These are phyloP conservation scores for Porcisia hertigi DNA, from an alignment of 208 protist genomes.

Conservation along the genomic window DNA sequence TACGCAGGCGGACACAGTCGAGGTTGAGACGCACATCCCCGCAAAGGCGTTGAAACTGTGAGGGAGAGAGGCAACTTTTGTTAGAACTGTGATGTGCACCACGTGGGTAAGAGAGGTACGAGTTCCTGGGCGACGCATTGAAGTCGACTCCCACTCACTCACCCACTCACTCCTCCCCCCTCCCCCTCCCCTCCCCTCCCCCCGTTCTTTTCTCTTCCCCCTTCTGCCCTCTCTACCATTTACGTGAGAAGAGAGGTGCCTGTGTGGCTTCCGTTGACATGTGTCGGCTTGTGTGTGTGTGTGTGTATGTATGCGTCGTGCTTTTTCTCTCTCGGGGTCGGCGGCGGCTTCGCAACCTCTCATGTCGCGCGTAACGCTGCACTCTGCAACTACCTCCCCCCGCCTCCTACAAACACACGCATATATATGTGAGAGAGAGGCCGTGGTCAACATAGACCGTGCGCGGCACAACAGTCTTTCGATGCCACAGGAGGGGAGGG, in stretches of 20 bases:
- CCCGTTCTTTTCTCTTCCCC: no score
- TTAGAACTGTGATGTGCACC: background rate
- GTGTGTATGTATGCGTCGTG: no score
- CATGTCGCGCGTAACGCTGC: no score
- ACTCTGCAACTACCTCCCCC: no score
- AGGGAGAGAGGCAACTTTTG: background rate
- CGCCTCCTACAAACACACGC: no score
- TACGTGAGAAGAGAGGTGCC: background rate
- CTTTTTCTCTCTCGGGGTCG: no score
- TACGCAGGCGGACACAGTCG: constrained; percentile 61
- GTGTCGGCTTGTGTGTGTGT: no score
- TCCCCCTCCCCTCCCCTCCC: no score
- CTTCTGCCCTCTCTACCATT: background rate
- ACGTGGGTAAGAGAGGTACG: background rate
- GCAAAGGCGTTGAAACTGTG: constrained; percentile 53
- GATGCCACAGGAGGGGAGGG: background rate
- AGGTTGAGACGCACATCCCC: constrained; percentile 84
- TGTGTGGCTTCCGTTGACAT: background rate
- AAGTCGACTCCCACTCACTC: background rate
- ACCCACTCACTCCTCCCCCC: no score
- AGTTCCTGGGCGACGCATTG: background rate
- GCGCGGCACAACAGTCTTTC: background rate
- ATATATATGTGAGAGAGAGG: no score
- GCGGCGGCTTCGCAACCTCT: no score
- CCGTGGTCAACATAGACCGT: background rate